A percentile compares a stretch with the other conserved stretches of the same genome.
Evolutionary conservation across 2,329 filamentous ascomycete genomes (phyloP).

Genomic region (Daldinia sp.): DNA sequence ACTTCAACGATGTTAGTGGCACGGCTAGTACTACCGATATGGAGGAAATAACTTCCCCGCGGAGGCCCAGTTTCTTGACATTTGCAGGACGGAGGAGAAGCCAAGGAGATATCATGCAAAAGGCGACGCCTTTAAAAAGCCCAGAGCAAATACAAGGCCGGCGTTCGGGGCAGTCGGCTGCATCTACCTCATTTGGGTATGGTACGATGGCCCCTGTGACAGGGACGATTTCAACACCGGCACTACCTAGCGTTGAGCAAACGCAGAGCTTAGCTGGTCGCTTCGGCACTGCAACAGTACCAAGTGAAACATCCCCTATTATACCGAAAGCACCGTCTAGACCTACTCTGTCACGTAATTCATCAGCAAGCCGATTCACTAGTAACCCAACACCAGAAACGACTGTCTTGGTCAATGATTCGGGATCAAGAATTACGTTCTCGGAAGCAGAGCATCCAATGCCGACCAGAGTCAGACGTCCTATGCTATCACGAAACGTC

Average conservation of each 20-base stretch:
- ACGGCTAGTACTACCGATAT: conserved; percentile 58
- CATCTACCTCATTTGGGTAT: conserved; percentile 42
- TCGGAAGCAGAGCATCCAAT: conserved; percentile 59
- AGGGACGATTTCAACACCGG: conserved; percentile 20
- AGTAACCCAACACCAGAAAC: conserved; percentile 80
- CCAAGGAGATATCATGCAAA: conserved; percentile 55
- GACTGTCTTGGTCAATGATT: conserved; percentile 71
- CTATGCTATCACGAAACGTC: conserved; percentile 58
- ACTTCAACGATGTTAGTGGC: conserved; percentile 56
- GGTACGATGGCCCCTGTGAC: conserved; percentile 43
- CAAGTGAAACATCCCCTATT: conserved; percentile 27
- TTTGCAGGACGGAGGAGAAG: conserved; percentile 54
- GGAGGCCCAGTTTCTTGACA: conserved; percentile 46
- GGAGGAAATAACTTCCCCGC: conserved; percentile 52
- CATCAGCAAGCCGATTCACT: conserved; percentile 73
- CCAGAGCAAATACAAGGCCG: conserved; percentile 28
- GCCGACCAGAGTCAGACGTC: conserved; percentile 49
- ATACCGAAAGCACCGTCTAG: conserved; percentile 50
- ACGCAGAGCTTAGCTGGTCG: conserved; percentile 35
- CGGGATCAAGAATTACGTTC: conserved; percentile 82
- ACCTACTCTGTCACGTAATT: conserved; percentile 65
- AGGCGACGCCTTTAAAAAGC: conserved; percentile 50
- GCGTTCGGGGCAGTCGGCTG: conserved; percentile 30
- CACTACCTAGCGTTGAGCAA: conserved; percentile 21
- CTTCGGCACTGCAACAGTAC: conserved; percentile 14